Base-by-base conservation (phyloP, 495 filamentous ascomycete species). In the Cudoniella acicularis region DNA sequence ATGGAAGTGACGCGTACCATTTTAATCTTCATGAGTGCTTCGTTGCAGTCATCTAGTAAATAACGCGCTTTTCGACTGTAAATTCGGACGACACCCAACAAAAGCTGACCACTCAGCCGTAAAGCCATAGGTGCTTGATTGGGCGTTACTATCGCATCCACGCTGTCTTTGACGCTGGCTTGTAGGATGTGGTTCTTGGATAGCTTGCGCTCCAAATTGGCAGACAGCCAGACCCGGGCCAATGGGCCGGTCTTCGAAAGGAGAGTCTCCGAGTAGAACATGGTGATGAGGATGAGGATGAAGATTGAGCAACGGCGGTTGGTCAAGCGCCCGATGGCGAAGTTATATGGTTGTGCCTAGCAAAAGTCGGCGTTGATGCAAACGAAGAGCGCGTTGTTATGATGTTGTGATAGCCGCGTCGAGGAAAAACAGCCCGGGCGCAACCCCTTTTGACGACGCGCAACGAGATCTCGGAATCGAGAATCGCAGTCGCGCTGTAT, bases 181-280 rank as follows among this genome's bases (percentile, higher is more conserved):
- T 95, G 89, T 59, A 98, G 70, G 58, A 98, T 91, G 66, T 97
- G 90, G 54, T 87, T 90, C 73, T 98, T 98, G 58, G 92, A 91
- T 43, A 98, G 84, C 73, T 96, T 98, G 80, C 91, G 91, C 82
- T 98, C 93, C 64, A 96, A 75, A 75, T 98, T 98, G 75, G 92
- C 91, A 24, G 93, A 96, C 60, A 98, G 84, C 94, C 94, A 98
- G 74, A 96, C 94, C 67, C 92, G 90, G 70, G 94, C 95, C 80
- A 98, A 72, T 65, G 94, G 92, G 80, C 95, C 94, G 51, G 91
- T 96, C 85, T 95, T 94, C 54, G 91, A 92, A 60, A 98, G 84
- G 56, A 98, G 83, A 48, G 91, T 91, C 77, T 96, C 93, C 21
- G 94, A 96, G 75, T 96, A 98, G 77, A 98, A 98, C 94, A 98